Base-by-base conservation (phyloP, 805 yeast species). In the Saccharomycopsis javanensis region DNA sequence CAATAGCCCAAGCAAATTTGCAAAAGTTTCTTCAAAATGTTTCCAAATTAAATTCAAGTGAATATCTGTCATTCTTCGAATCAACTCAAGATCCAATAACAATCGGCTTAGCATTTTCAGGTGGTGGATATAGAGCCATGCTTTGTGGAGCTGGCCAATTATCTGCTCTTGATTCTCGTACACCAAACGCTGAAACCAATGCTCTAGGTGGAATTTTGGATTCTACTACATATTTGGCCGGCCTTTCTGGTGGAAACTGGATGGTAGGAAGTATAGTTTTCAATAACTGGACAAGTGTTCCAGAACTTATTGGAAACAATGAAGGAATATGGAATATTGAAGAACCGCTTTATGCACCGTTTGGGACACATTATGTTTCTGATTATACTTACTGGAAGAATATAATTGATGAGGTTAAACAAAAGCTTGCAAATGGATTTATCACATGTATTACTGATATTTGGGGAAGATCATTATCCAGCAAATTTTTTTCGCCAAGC, bases 111-210 rank as follows among this genome's bases (percentile, higher is more conserved):
- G 82, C 89, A 5, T 81, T 83, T 63, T 77, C 88, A 15, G 96
- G 96, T 50, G 96, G 96, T 65, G 96, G 96, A 2, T 89, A 86
- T 68, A 77, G 97, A 61, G 95, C 96, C 30, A 87, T 89, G 88
- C 72, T 89, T 50, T 71, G 76, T 57, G 96, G 96, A 1, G 96
- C 96, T 11, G 96, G 96, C 35, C 81, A 83, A 67, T 71, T 89
- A 23, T 74, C 91, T 0, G 96, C 91, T 0, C 71, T 87, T 60
- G 96, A 89, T 67, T 80, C 81, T 64, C 74, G 95, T 62, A 83
- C 94, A 2, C 70, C 65, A 6, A 77, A 76, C 57, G 76, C 82
- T 8, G 72, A 80, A 2, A 72, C 71, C 23, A 74, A 75, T 5
- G 85, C 85, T 13, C 67, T 88, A 46, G 91, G 92, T 33, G 94